Base-by-base conservation (phyloP, 768 basidiomycete genomes). In the Tephrocybe sp. region DNA sequence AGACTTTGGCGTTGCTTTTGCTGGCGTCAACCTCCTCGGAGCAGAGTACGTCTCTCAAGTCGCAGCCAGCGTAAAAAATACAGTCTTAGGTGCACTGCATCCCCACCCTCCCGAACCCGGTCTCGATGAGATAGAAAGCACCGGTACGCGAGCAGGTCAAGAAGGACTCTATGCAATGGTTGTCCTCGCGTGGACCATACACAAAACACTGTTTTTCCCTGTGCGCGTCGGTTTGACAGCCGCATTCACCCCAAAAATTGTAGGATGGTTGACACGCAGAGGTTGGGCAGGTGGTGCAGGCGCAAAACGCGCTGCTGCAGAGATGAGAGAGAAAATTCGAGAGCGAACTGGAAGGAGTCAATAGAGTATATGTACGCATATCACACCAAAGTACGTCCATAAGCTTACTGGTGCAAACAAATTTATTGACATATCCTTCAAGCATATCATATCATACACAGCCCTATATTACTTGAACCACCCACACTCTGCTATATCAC, bases 171-270 rank as follows among this genome's bases (percentile, higher is more conserved):
- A 92, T 68, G 93, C 96, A 22, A 95, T 97, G 84, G 69, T 97
- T 22, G 82, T 92, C 0, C 73, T 98, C 60, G 96, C 97, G 3
- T 99, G 95, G 68, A 87, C 89, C 16, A 82, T 99, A 46, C 97
- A 99, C 80, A 99, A 99, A 73, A 96, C 92, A 0, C 62, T 92
- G 1, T 89, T 98, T 63, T 65, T 98, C 17, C 97, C 97, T 8
- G 68, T 99, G 19, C 76, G 97, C 35, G 81, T 97, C 0, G 97
- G 93, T 0, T 68, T 95, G 55, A 98, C 96, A 0, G 92, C 90
- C 1, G 85, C 84, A 1, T 70, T 90, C 45, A 96, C 94, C 0
- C 94, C 94, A 0, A 78, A 77, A 56, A 66, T 98, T n/a, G 94
- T 97, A 4, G 76, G 78, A 16, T 96, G 91, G 90, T 70, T 98